Evolutionary conservation across 2,329 filamentous ascomycete species (phyloP).

Genomic region (Xylariaceae sp.): DNA sequence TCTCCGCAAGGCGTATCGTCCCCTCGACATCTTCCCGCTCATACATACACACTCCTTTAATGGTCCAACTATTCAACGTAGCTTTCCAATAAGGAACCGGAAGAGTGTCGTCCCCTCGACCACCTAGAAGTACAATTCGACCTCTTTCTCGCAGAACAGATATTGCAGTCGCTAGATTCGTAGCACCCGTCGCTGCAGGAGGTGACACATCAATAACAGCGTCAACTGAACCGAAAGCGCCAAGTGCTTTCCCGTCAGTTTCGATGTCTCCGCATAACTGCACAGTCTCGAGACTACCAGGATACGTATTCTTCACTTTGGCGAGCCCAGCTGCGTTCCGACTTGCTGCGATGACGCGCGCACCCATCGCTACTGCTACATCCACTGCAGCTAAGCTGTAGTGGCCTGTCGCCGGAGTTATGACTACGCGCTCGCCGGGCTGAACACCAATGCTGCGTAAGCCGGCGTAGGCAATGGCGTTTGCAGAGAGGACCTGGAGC

Average conservation of each 20-base stretch:
- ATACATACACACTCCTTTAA: constrained; percentile 16
- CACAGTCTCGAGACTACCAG: constrained; percentile 14
- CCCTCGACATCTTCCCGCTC: constrained; percentile 12
- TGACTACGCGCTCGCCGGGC: constrained; percentile 16
- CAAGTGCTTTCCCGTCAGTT: not conserved
- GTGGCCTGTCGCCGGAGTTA: constrained; percentile 18
- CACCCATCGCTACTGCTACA: constrained; percentile 19
- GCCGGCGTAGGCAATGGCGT: constrained; percentile 14
- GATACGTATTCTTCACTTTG: constrained; percentile 11
- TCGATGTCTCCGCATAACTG: constrained; percentile 8
- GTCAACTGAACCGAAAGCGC: constrained; percentile 6
- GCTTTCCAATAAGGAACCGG: not conserved
- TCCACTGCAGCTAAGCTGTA: constrained; percentile 18
- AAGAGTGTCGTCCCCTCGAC: not conserved
- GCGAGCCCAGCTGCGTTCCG: constrained; percentile 10
- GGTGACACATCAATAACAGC: constrained; percentile 7
- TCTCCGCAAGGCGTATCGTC: constrained; percentile 16
- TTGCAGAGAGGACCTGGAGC: constrained; percentile 10
- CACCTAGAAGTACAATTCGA: not conserved
- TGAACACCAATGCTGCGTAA: constrained; percentile 10
- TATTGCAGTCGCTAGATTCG: not conserved
- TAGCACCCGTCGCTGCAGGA: constrained; percentile 5
- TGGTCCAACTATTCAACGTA: constrained; percentile 11
- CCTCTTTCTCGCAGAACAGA: not conserved
- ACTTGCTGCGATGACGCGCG: constrained; percentile 19